Conservation (phyloP, 2,329 filamentous ascomycete genomes). For the Harringtonia lauricola region DNA sequence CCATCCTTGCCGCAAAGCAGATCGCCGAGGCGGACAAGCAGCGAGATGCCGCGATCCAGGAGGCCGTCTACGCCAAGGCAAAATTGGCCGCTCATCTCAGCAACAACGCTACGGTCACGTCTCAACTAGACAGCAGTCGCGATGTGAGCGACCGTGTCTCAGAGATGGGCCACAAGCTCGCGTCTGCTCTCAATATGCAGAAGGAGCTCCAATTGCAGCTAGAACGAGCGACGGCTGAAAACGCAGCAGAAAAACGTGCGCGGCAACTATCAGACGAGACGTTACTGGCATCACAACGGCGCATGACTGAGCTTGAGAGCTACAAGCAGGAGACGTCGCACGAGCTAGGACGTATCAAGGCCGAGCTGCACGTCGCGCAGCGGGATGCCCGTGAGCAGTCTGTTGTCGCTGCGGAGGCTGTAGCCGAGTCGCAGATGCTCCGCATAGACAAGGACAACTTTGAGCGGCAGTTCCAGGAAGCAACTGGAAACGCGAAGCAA, state of each 20-base stretch:
- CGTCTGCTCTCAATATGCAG: slow-evolving; percentile 67
- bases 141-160: slow-evolving; percentile 55
- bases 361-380: slow-evolving; percentile 73
- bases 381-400: slow-evolving; percentile 71
- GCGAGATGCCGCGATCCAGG: slow-evolving; percentile 84
- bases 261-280: slow-evolving; percentile 84
- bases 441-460: slow-evolving; percentile 78
- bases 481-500: slow-evolving; percentile 54
- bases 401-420: slow-evolving; percentile 64
- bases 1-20: slow-evolving; percentile 70
- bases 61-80: slow-evolving; percentile 90
- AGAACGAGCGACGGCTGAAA: slow-evolving; percentile 56
- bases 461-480: slow-evolving; percentile 55
- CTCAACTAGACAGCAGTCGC: slow-evolving; percentile 47
- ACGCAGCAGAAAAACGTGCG: slow-evolving; percentile 71
- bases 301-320: slow-evolving; percentile 72
- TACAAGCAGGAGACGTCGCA: slow-evolving; percentile 75
- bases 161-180: slow-evolving; percentile 74
- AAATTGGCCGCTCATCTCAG: slow-evolving; percentile 70
- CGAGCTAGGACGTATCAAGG: slow-evolving; percentile 75
- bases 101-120: slow-evolving; percentile 49
- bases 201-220: slow-evolving; percentile 70
- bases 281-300: slow-evolving; percentile 67
- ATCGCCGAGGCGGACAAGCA: slow-evolving; percentile 94
- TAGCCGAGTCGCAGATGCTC: slow-evolving; percentile 64